These are phyloP conservation scores for Neurospora sp. DNA, from an alignment of 2,329 filamentous ascomycete genomes.

Conservation along the genomic window DNA sequence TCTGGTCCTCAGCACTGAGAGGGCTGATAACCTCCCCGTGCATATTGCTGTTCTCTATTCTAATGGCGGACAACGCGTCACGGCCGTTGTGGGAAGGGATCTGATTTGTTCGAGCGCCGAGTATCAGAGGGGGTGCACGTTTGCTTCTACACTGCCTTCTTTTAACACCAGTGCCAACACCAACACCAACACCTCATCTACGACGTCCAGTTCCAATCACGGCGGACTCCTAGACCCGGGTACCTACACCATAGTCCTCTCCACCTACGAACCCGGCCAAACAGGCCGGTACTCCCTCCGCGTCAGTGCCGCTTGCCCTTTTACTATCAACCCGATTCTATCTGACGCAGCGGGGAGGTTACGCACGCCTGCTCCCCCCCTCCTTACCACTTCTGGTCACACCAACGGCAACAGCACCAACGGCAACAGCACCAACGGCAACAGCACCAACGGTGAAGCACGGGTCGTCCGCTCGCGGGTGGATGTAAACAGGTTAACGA, in stretches of 20 bases:
- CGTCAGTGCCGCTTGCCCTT: conserved; percentile 54
- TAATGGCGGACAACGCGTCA: conserved; percentile 55
- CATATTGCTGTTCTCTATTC: conserved; percentile 82
- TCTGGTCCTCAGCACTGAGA: conserved; percentile 61
- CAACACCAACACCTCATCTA: not conserved
- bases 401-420: conserved; percentile 26
- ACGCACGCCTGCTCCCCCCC: conserved; percentile 34
- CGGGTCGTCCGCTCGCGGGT: conserved; percentile 28
- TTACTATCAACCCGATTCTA: conserved; percentile 51
- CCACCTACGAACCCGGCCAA: conserved; percentile 78
- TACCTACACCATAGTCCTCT: conserved; percentile 79
- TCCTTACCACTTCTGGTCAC: conserved; percentile 11
- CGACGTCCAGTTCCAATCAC: no score
- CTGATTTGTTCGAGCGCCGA: conserved; percentile 79
- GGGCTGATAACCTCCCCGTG: conserved; percentile 55
- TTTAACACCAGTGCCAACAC: not conserved
- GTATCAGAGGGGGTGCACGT: conserved; percentile 70
- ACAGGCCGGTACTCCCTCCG: conserved; percentile 64
- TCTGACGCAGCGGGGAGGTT: conserved; percentile 69
- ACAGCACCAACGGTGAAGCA: conserved; percentile 29
- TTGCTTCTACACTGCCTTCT: conserved; percentile 40
- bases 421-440: conserved; percentile 29
- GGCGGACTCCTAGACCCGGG: conserved; percentile 35
- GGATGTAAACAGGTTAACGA: conserved; percentile 41
- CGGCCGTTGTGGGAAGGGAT: conserved; percentile 61